Percentiles rank a stretch among this genome's conserved stretches.
phyloP scores from a whole-genome alignment of 129 eudicot species.

The Lactuca sativa region DNA sequence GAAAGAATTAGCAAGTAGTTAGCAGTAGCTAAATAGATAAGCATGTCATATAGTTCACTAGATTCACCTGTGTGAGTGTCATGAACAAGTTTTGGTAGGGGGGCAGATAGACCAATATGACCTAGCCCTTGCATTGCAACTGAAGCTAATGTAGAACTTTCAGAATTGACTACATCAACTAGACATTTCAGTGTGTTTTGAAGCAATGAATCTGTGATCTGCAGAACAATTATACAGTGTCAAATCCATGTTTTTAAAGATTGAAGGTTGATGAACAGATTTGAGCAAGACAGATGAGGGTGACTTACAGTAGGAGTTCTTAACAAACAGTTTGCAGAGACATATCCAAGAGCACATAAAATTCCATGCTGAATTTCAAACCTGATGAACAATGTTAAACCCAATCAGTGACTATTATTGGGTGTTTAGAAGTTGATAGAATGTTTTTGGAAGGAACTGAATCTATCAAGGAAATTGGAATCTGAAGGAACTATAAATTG shows the following conservation, averaged over 20 bases:
- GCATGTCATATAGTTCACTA: not conserved
- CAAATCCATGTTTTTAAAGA: constrained; percentile 1
- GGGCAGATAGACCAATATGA: constrained; percentile 74
- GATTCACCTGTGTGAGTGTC: constrained; percentile 63
- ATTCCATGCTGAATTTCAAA: constrained; percentile 88
- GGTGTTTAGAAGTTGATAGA: no score
- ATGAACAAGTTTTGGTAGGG: constrained; percentile 53
- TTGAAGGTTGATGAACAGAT: constrained; percentile 11
- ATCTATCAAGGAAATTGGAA: no score
- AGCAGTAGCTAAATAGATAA: constrained; percentile 7
- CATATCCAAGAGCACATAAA: constrained; percentile 84
- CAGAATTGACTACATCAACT: constrained; percentile 61
- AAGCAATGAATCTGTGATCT: constrained; percentile 66
- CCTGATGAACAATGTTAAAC: constrained; percentile 35
- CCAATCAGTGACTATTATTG: constrained; percentile 7
- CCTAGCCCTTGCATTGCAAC: constrained; percentile 94
- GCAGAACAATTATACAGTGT: constrained; percentile 26
- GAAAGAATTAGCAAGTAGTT: constrained; percentile 7
- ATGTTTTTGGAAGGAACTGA: no score
- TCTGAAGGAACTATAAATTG: no score
- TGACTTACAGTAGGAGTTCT: constrained; percentile 70
- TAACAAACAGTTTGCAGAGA: constrained; percentile 72
- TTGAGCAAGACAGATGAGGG: not conserved
- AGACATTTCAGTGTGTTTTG: constrained; percentile 58
- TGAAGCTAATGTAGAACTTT: constrained; percentile 74